Evolutionary conservation across 306 rosid species (phyloP).

Genomic region (Prunus armeniaca): DNA sequence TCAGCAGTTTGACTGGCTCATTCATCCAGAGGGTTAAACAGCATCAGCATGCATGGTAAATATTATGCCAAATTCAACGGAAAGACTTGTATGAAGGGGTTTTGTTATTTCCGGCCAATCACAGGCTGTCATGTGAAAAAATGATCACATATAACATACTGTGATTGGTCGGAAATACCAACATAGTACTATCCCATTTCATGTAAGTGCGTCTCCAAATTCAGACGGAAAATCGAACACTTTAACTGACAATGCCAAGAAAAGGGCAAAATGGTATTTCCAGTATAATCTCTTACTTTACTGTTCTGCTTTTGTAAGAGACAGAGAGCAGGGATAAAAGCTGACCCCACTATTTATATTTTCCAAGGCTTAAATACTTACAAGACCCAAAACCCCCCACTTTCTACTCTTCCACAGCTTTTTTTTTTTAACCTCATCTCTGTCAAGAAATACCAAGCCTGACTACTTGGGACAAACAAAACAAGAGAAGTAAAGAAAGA

Average conservation of each 20-base stretch:
- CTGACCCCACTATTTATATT: slow-evolving; percentile 1
- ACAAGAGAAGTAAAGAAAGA: slow-evolving; percentile 13
- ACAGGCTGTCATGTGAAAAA: accelerated
- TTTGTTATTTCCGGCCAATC: too few relatives aligned
- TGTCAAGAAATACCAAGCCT: slow-evolving; percentile 30
- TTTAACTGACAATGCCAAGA: not conserved
- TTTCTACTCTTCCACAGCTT: not conserved
- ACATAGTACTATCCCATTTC: too few relatives aligned
- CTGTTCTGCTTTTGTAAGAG: not conserved
- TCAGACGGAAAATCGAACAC: not conserved
- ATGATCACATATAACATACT: accelerated
- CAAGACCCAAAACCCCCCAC: slow-evolving; percentile 5
- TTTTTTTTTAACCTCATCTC: not conserved
- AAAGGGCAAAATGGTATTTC: slow-evolving; percentile 29
- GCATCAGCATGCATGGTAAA: not conserved
- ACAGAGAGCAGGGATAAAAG: not conserved
- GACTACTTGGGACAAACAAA: slow-evolving; percentile 39
- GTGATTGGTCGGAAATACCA: accelerated
- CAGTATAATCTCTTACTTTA: not conserved
- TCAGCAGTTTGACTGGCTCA: not conserved
- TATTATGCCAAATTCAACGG: not conserved
- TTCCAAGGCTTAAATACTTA: slow-evolving; percentile 27
- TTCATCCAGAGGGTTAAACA: not conserved
- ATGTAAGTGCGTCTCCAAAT: not conserved
- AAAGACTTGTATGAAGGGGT: not conserved